Percentiles rank a stretch among this genome's conserved stretches.
phyloP scores from a whole-genome alignment of 2,329 filamentous ascomycete genomes.

The Colletotrichum destructivum region DNA sequence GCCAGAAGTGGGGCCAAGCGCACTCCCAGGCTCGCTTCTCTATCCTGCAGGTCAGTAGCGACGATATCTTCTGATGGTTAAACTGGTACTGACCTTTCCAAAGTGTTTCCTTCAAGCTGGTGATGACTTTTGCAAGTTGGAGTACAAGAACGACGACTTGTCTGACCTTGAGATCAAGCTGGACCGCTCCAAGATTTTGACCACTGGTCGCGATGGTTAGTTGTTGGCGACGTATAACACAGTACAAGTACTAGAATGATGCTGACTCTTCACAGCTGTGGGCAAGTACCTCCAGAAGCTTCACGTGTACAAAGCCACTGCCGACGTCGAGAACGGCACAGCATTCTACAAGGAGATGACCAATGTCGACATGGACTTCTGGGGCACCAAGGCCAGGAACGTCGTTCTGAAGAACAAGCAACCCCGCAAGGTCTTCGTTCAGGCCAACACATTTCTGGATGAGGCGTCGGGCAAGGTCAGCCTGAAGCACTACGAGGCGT shows the following conservation, averaged over 20 bases:
- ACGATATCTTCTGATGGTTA: background rate
- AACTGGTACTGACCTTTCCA: conserved; percentile 8
- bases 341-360: conserved; percentile 89
- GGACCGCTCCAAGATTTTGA: conserved; percentile 89
- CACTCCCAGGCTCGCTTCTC: conserved; percentile 94
- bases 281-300: conserved; percentile 91
- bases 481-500: conserved; percentile 89
- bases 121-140: conserved; percentile 88
- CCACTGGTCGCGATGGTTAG: conserved; percentile 79
- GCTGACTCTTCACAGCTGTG: conserved; percentile 70
- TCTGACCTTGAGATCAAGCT: conserved; percentile 87
- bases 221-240: background rate
- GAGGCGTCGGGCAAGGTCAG: conserved; percentile 78
- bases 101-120: conserved; percentile 86
- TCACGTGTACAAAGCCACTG: conserved; percentile 93
- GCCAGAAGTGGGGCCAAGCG: conserved; percentile 91
- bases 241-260: background rate
- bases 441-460: conserved; percentile 87
- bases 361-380: conserved; percentile 84
- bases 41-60: conserved; percentile 73
- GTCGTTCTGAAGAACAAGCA: conserved; percentile 84
- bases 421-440: conserved; percentile 92
- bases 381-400: conserved; percentile 83
- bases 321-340: conserved; percentile 83
- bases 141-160: conserved; percentile 80